Conservation (phyloP, 176 grass and related monocot genomes). For the Oryza meyeriana region DNA sequence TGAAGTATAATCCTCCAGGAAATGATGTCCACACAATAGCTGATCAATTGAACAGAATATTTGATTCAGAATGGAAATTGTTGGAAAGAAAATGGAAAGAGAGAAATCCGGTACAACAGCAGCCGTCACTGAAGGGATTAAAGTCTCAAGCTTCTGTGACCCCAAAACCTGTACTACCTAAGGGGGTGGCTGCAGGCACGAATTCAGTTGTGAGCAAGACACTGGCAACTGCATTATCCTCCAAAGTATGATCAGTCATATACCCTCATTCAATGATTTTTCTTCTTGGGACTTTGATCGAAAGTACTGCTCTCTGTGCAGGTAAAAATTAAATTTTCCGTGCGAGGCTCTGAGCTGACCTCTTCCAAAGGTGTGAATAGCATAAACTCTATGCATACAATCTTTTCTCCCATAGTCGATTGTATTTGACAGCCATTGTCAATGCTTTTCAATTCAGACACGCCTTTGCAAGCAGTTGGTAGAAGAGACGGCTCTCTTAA, state of each 20-base stretch:
- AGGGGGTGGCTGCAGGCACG: slow-evolving; percentile 11
- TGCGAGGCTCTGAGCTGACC: slow-evolving; percentile 15
- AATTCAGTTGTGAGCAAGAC: slow-evolving; percentile 30
- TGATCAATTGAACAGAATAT: slow-evolving; percentile 57
- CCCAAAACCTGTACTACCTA: not conserved
- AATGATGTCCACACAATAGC: slow-evolving; percentile 82
- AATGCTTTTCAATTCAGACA: slow-evolving; percentile 32
- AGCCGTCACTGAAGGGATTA: slow-evolving; percentile 23
- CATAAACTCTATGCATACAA: not conserved
- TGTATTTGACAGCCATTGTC: not conserved
- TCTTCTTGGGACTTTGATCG: slow-evolving; percentile 10
- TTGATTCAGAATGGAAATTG: slow-evolving; percentile 60
- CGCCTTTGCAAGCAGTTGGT: slow-evolving; percentile 34
- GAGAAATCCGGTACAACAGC: slow-evolving; percentile 9
- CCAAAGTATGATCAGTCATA: slow-evolving; percentile 40
- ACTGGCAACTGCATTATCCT: slow-evolving; percentile 40
- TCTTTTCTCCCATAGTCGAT: not conserved
- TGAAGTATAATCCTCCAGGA: slow-evolving; percentile 77
- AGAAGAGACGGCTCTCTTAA: slow-evolving; percentile 9
- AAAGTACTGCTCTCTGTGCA: slow-evolving; percentile 31
- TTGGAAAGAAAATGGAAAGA: slow-evolving; percentile 56
- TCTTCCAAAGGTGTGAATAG: slow-evolving; percentile 61
- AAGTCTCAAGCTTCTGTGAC: slow-evolving; percentile 2
- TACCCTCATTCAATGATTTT: not conserved
- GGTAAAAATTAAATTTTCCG: slow-evolving; percentile 45